A percentile compares a stretch with the other conserved stretches of the same genome.
These are phyloP conservation scores for Lentinula edodes DNA, from an alignment of 768 basidiomycete genomes.

Conservation along the genomic window DNA sequence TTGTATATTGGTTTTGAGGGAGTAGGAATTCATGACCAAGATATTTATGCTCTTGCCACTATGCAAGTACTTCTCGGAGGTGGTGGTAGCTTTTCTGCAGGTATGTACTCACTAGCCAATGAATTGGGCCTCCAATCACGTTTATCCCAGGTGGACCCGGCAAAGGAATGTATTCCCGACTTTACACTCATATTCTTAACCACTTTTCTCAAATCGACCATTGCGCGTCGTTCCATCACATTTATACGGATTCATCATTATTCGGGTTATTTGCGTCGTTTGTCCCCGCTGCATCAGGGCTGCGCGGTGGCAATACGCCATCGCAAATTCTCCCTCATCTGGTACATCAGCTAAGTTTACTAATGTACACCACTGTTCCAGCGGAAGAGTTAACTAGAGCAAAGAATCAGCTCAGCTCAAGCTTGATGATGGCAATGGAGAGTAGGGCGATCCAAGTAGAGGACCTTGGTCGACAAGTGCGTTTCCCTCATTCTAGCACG, in stretches of 20 bases:
- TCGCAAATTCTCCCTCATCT: slow-evolving; percentile 77
- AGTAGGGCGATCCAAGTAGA: slow-evolving; percentile 81
- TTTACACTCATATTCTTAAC: slow-evolving; percentile 95
- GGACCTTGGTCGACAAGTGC: slow-evolving; percentile 85
- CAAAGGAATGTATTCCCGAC: slow-evolving; percentile 97
- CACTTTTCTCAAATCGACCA: slow-evolving; percentile 92
- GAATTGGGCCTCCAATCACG: background rate
- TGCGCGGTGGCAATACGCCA: slow-evolving; percentile 57
- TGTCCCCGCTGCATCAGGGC: slow-evolving; percentile 53
- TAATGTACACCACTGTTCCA: slow-evolving; percentile 67
- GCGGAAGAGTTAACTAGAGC: slow-evolving; percentile 74
- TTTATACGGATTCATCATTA: slow-evolving; percentile 89
- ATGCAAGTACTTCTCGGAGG: slow-evolving; percentile 95
- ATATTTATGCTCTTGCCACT: slow-evolving; percentile 89
- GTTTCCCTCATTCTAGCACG: slow-evolving; percentile 9
- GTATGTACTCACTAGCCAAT: slow-evolving; percentile 25
- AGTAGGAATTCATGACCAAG: slow-evolving; percentile 82
- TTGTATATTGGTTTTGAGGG: slow-evolving; percentile 93
- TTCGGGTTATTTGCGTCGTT: slow-evolving; percentile 91
- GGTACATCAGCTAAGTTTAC: slow-evolving; percentile 78
- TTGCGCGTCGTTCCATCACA: slow-evolving; percentile 96
- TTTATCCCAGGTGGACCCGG: slow-evolving; percentile 75
- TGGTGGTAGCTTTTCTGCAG: slow-evolving; percentile 94
- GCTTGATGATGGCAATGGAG: slow-evolving; percentile 92
- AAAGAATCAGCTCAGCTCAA: slow-evolving; percentile 92